Conservation (phyloP, 257 asterid species). For the Primulina tabacum region DNA sequence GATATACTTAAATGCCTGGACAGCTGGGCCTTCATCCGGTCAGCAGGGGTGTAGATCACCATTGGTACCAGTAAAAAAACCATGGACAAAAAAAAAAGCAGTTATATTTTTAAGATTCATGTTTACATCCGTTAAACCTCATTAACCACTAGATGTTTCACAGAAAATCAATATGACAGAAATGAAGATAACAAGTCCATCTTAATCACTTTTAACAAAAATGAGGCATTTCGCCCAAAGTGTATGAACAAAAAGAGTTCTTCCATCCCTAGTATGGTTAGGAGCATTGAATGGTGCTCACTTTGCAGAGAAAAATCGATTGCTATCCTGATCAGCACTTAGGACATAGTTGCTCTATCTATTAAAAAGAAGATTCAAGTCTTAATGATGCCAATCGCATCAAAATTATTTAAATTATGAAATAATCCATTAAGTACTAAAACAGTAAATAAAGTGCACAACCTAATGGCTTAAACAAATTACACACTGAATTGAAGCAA, state of each 20-base stretch:
- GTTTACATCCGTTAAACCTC: neutral
- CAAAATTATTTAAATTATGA: neutral
- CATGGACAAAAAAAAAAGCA: neutral
- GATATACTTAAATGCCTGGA: neutral
- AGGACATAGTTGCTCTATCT: neutral
- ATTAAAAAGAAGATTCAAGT: neutral
- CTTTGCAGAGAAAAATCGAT: neutral
- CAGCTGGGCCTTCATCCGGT: neutral
- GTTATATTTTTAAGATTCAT: too few species aligned
- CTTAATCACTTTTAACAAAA: neutral
- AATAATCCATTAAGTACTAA: neutral
- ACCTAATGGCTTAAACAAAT: neutral
- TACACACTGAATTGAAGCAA: neutral
- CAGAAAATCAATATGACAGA: neutral
- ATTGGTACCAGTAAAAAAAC: neutral
- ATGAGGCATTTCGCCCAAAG: neutral
- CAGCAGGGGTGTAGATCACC: neutral
- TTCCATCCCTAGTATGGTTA: too few species aligned
- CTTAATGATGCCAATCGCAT: neutral
- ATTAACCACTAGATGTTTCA: neutral
- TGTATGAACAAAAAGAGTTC: too few species aligned
- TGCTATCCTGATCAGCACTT: neutral
- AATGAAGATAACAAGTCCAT: neutral
- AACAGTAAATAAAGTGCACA: neutral
- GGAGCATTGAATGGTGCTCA: neutral